Conservation (phyloP, 129 eudicot genomes). For the Apium graveolens region DNA sequence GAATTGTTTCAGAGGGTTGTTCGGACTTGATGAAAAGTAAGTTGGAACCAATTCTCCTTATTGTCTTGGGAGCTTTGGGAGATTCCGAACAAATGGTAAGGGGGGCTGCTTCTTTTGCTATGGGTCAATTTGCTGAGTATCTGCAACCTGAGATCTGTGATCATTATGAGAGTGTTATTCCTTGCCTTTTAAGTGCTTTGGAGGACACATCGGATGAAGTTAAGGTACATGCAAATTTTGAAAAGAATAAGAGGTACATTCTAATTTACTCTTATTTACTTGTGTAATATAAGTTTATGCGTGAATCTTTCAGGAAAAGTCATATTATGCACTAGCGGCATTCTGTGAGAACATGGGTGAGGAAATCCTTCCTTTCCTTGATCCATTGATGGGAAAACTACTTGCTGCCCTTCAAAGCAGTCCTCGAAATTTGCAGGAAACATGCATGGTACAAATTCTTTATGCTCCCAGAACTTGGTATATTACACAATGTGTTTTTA, state of each 20-base stretch:
- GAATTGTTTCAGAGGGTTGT: slow-evolving; percentile 91
- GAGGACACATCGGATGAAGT: slow-evolving; percentile 93
- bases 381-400: slow-evolving; percentile 77
- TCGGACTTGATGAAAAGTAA: slow-evolving; percentile 70
- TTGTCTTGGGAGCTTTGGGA: slow-evolving; percentile 84
- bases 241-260: background rate
- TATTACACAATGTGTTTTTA: background rate
- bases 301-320: slow-evolving; percentile 62
- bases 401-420: slow-evolving; percentile 72
- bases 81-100: slow-evolving; percentile 96
- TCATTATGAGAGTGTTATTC: slow-evolving; percentile 86
- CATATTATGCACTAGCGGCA: slow-evolving; percentile 94
- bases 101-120: slow-evolving; percentile 94
- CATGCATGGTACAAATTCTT: slow-evolving; percentile 79
- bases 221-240: slow-evolving; percentile 40
- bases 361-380: slow-evolving; percentile 89
- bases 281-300: background rate
- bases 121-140: slow-evolving; percentile 94
- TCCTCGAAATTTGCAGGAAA: slow-evolving; percentile 84
- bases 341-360: slow-evolving; percentile 99
- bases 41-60: slow-evolving; percentile 67
- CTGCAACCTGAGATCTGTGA: slow-evolving; percentile 91
- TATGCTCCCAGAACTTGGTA: slow-evolving; percentile 7
- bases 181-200: slow-evolving; percentile 72
- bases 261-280: background rate